Percentiles rank a stretch among this genome's conserved stretches.
Conservation (phyloP, 108 stramenopile genomes). For the Nitzschia palea region DNA sequence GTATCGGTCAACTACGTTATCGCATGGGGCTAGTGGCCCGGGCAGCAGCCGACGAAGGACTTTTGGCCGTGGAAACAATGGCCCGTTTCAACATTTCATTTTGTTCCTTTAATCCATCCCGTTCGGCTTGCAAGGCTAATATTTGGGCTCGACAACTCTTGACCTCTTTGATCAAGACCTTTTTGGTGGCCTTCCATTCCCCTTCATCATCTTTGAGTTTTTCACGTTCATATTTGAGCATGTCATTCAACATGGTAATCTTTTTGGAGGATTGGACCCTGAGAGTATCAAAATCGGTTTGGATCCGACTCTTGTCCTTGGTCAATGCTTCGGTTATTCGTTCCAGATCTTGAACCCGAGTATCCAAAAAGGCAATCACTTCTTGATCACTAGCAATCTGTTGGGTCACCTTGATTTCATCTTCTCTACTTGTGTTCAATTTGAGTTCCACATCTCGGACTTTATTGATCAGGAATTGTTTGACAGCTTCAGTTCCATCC, state of each 20-base stretch:
- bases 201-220: conserved; percentile 62
- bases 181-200: conserved; percentile 80
- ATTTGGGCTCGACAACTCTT: conserved; percentile 79
- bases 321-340: conserved; percentile 30
- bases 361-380: conserved; percentile 89
- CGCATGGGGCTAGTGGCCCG: conserved; percentile 5
- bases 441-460: conserved; percentile 67
- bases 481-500: conserved; percentile 73
- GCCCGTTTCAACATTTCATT: conserved; percentile 68
- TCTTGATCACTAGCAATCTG: conserved; percentile 84
- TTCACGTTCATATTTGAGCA: conserved; percentile 82
- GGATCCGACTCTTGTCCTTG: conserved; percentile 39
- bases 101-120: conserved; percentile 73
- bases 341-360: conserved; percentile 77
- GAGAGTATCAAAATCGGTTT: conserved; percentile 41
- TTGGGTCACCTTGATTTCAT: conserved; percentile 57
- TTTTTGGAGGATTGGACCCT: conserved; percentile 57
- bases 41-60: not conserved
- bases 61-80: conserved; percentile 18
- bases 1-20: no score
- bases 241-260: conserved; percentile 66
- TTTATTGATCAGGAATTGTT: conserved; percentile 74
- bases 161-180: conserved; percentile 86
- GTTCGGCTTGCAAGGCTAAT: conserved; percentile 68
- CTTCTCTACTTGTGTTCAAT: conserved; percentile 47